Conservation (phyloP, 2,329 filamentous ascomycete genomes). For the Paecilomyces formosus region DNA sequence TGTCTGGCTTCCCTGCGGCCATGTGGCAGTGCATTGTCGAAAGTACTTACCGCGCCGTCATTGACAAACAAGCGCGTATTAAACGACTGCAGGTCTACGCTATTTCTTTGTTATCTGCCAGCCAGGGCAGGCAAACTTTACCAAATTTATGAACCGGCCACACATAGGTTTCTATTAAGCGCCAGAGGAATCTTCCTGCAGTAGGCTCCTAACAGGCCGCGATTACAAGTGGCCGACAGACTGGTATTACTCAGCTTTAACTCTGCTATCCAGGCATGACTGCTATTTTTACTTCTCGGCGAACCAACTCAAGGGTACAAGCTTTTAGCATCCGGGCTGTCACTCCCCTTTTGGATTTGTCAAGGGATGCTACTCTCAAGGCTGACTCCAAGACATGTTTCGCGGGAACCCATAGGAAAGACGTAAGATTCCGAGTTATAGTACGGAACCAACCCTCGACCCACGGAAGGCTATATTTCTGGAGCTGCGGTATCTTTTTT, state of each 20-base stretch:
- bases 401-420: not conserved
- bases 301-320: not conserved
- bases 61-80: not conserved
- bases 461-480: not conserved
- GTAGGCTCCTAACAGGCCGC: not conserved
- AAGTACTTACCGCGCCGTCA: not conserved
- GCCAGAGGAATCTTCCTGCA: not conserved
- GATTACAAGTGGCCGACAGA: not conserved
- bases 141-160: not conserved
- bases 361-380: not conserved
- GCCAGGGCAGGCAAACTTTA: not conserved
- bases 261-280: not conserved
- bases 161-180: not conserved
- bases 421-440: no score
- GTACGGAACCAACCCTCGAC: not conserved
- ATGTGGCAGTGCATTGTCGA: not conserved
- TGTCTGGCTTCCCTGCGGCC: not conserved
- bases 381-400: not conserved
- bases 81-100: not conserved
- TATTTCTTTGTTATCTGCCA: not conserved
- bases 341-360: not conserved
- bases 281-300: not conserved
- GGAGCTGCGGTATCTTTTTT: not conserved
- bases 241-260: not conserved
- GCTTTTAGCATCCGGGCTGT: not conserved